Evolutionary conservation across 306 rosid species (phyloP).

Genomic region (Acacia melanoxylon): DNA sequence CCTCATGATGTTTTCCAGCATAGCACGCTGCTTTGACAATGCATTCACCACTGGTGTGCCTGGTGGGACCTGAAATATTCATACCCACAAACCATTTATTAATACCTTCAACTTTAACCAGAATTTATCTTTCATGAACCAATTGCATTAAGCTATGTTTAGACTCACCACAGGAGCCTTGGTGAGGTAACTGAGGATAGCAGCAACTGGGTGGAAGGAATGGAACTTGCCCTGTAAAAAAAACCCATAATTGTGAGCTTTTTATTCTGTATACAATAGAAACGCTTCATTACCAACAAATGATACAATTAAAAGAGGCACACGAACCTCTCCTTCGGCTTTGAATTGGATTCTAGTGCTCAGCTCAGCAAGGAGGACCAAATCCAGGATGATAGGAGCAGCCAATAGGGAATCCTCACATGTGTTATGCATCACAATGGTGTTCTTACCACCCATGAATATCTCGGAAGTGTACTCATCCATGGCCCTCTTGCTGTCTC

Average conservation of each 20-base stretch:
- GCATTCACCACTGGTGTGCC: conserved; percentile 99
- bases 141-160: conserved; percentile 10
- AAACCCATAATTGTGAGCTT: conserved; percentile 5
- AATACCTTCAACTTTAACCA: not conserved
- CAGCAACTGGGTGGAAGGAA: conserved; percentile 94
- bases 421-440: conserved; percentile 94
- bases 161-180: conserved; percentile 94
- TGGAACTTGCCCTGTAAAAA: conserved; percentile 78
- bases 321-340: conserved; percentile 83
- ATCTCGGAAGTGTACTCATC: conserved; percentile 98
- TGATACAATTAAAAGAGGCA: not conserved
- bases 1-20: conserved; percentile 95
- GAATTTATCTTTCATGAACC: not conserved
- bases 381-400: conserved; percentile 93
- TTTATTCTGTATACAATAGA: not conserved
- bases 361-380: conserved; percentile 97
- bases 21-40: conserved; percentile 92
- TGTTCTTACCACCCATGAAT: conserved; percentile 92
- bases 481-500: conserved; percentile 96
- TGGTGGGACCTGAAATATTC: conserved; percentile 81
- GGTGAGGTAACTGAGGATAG: conserved; percentile 91
- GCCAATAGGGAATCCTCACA: conserved; percentile 97
- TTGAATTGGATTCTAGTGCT: conserved; percentile 86
- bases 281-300: not conserved
- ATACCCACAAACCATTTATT: conserved; percentile 21